Percentiles rank a stretch among this genome's conserved stretches.
Evolutionary conservation across 768 basidiomycete genomes (phyloP).

Genomic region (Mycena albidolilacea): DNA sequence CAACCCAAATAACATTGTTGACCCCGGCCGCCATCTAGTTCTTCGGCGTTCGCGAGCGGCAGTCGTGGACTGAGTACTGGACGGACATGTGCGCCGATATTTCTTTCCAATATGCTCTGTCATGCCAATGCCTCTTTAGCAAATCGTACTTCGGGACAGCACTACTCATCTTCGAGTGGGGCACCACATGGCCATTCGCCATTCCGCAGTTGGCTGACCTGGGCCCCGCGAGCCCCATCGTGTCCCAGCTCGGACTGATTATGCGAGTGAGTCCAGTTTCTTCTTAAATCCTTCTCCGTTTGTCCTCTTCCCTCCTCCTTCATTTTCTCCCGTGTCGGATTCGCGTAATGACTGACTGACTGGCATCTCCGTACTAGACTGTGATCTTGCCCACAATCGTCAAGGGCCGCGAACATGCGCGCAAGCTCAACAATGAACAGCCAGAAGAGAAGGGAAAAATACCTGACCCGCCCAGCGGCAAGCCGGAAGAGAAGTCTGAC

Average conservation of each 20-base stretch:
- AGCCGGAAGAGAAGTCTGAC: not conserved
- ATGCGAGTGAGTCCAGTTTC: not conserved
- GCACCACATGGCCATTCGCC: not conserved
- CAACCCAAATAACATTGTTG: not conserved
- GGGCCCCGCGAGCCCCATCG: not conserved
- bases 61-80: conserved; percentile 1
- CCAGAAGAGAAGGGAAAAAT: not conserved
- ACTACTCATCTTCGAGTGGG: conserved; percentile 1
- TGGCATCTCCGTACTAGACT: not conserved
- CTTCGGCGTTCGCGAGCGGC: not conserved
- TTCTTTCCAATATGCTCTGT: not conserved
- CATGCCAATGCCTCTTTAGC: not conserved
- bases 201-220: not conserved
- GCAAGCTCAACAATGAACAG: not conserved
- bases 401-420: conserved; percentile 2
- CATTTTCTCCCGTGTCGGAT: too few species aligned
- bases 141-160: conserved; percentile 2
- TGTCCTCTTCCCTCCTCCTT: too few species aligned
- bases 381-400: not conserved
- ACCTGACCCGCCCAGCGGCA: not conserved
- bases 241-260: not conserved
- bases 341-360: not conserved
- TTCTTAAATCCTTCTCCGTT: not conserved
- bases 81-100: not conserved
- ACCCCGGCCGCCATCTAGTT: not conserved